phyloP scores from a whole-genome alignment of 768 basidiomycete species.

The Gymnopilus junonius region DNA sequence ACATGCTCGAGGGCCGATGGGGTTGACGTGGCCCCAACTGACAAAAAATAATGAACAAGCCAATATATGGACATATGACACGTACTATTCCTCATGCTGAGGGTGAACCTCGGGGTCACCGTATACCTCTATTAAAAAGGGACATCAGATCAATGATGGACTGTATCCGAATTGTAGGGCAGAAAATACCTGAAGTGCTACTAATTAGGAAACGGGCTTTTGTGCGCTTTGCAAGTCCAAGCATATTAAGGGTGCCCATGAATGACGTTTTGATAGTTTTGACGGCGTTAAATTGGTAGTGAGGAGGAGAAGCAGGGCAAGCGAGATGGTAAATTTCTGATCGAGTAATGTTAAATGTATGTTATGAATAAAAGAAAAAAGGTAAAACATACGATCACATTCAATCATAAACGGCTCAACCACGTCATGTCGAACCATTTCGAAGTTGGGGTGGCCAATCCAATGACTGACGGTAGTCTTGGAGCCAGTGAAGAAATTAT shows the following conservation, averaged over 20 bases:
- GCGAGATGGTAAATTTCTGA: slow-evolving; percentile 98
- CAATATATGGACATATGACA: slow-evolving; percentile 13
- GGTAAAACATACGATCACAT: slow-evolving; percentile 80
- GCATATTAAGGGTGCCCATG: slow-evolving; percentile 98
- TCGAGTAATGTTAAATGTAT: slow-evolving; percentile 18
- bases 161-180: slow-evolving; percentile 4
- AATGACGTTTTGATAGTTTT: slow-evolving; percentile 99
- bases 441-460: slow-evolving; percentile 99
- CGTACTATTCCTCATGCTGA: slow-evolving; percentile 93
- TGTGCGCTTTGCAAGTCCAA: slow-evolving; percentile 95
- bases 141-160: slow-evolving; percentile 8
- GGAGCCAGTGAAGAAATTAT: slow-evolving; percentile 99
- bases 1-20: slow-evolving; percentile 97
- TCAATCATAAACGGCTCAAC: slow-evolving; percentile 99
- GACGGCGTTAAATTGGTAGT: slow-evolving; percentile 97
- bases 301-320: slow-evolving; percentile 95
- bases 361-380: slow-evolving; percentile 8
- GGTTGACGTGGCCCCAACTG: slow-evolving; percentile 98
- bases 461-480: slow-evolving; percentile 97
- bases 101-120: slow-evolving; percentile 99
- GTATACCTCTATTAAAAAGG: slow-evolving; percentile 76
- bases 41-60: slow-evolving; percentile 19
- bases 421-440: slow-evolving; percentile 96
- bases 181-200: slow-evolving; percentile 82
- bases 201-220: slow-evolving; percentile 97